phyloP scores from a whole-genome alignment of 139 green algal genomes.

The Spirogloea muscicola region DNA sequence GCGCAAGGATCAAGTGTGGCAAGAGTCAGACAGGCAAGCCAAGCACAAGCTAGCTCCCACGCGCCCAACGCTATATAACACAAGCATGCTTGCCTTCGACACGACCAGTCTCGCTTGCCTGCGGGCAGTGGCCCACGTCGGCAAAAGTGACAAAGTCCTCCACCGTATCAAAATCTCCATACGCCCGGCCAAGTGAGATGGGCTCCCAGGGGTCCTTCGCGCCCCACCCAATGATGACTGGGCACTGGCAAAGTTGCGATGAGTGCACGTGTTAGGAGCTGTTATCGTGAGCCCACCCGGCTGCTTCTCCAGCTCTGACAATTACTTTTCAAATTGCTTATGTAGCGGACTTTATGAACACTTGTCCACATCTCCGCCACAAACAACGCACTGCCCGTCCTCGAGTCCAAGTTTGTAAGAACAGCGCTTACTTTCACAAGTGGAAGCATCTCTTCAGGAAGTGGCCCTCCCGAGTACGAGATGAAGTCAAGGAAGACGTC shows the following conservation, averaged over 20 bases:
- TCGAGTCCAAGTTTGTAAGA: too few species aligned
- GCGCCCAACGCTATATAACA: too few species aligned
- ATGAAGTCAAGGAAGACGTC: constrained; percentile 99
- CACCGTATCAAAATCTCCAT: constrained; percentile 34
- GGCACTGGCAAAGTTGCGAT: too few species aligned
- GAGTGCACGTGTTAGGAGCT: too few species aligned
- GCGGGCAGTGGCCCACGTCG: constrained; percentile 82
- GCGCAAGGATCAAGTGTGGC: neutral
- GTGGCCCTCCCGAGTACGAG: constrained; percentile 77
- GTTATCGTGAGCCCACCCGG: too few species aligned
- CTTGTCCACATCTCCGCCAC: constrained; percentile 13
- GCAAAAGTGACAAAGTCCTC: constrained; percentile 82
- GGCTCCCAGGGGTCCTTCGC: constrained; percentile 79
- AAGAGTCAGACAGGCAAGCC: neutral
- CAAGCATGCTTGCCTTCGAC: neutral
- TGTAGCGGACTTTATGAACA: neutral
- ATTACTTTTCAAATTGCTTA: too few species aligned
- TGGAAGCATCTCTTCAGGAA: constrained; percentile 86
- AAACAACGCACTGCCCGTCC: constrained; percentile 6
- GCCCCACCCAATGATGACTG: constrained; percentile 85
- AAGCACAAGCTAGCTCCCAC: neutral
- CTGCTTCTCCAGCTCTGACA: too few species aligned
- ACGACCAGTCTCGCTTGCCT: constrained; percentile 4
- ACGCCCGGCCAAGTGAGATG: constrained; percentile 61
- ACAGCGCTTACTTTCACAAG: constrained; percentile 18